Conservation (phyloP, 768 basidiomycete genomes). For the Mycena leptocephala region DNA sequence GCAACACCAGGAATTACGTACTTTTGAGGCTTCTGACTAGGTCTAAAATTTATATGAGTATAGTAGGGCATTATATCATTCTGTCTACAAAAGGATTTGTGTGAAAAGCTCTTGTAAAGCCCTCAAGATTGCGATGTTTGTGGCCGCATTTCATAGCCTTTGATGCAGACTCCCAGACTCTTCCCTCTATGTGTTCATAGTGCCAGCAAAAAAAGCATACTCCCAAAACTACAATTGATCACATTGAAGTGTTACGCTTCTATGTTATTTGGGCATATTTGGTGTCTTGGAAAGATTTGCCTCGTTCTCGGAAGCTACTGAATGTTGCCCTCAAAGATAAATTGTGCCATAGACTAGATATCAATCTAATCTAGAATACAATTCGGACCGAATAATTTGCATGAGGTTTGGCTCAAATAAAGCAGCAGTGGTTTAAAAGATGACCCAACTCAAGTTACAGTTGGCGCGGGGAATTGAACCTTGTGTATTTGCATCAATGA, state of each 20-base stretch:
- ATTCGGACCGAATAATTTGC: background rate
- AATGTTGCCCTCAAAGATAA: background rate
- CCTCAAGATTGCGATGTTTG: background rate
- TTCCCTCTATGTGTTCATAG: no score
- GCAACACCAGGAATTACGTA: background rate
- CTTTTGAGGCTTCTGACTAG: background rate
- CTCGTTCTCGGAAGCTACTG: background rate
- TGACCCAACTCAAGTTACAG: no score
- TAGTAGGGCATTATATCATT: background rate
- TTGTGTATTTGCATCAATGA: no score
- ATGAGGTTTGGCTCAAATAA: background rate
- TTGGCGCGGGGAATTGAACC: no score
- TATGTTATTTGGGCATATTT: slow-evolving; percentile 3
- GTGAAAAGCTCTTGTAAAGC: background rate
- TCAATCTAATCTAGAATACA: background rate
- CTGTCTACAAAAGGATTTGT: background rate
- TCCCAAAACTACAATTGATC: background rate
- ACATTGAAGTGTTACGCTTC: background rate
- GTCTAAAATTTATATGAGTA: background rate
- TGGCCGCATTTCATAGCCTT: no score
- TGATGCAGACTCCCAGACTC: no score
- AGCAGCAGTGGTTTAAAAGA: no score
- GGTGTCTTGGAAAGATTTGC: background rate
- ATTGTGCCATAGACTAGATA: background rate
- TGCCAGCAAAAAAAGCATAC: background rate